phyloP scores from a whole-genome alignment of 768 basidiomycete genomes.

The Rhodotorula babjevae region DNA sequence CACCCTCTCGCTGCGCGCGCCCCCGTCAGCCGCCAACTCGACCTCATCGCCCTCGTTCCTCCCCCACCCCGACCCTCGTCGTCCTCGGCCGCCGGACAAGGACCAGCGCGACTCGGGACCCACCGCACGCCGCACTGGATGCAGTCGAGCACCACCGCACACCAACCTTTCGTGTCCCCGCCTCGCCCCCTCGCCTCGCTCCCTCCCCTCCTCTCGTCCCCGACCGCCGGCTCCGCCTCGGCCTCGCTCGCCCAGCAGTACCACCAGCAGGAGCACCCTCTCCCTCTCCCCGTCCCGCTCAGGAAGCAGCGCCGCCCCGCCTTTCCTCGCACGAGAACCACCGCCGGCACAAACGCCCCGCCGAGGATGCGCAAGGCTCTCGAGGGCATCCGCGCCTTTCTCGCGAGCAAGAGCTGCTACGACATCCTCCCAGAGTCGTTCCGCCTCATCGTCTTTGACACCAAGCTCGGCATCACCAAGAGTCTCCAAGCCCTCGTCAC shows the following conservation, averaged over 20 bases:
- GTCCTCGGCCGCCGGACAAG: too few relatives aligned
- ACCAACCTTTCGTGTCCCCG: background rate
- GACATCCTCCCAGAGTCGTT: conserved; percentile 97
- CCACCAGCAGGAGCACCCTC: too few relatives aligned
- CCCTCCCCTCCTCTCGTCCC: too few relatives aligned
- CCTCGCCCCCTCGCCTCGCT: background rate
- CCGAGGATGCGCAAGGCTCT: conserved; percentile 43
- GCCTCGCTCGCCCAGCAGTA: too few relatives aligned
- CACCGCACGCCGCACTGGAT: background rate
- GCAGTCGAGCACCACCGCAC: background rate
- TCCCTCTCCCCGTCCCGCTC: background rate
- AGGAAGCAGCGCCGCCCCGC: background rate
- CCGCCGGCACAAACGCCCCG: conserved; percentile 14
- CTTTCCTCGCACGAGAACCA: background rate
- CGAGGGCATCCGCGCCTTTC: conserved; percentile 65
- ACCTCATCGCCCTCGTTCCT: too few relatives aligned
- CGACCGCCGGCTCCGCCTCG: too few relatives aligned
- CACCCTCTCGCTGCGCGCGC: too few relatives aligned
- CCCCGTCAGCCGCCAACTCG: too few relatives aligned
- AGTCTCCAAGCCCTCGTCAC: conserved; percentile 73
- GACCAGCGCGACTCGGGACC: too few relatives aligned
- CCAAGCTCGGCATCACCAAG: conserved; percentile 90
- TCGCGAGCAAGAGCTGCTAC: conserved; percentile 74
- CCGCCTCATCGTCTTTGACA: conserved; percentile 88
- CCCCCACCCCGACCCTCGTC: too few relatives aligned